These are phyloP conservation scores for Tilletiopsis washingtonensis DNA, from an alignment of 1,284 basidiomycete genomes.

Conservation along the genomic window DNA sequence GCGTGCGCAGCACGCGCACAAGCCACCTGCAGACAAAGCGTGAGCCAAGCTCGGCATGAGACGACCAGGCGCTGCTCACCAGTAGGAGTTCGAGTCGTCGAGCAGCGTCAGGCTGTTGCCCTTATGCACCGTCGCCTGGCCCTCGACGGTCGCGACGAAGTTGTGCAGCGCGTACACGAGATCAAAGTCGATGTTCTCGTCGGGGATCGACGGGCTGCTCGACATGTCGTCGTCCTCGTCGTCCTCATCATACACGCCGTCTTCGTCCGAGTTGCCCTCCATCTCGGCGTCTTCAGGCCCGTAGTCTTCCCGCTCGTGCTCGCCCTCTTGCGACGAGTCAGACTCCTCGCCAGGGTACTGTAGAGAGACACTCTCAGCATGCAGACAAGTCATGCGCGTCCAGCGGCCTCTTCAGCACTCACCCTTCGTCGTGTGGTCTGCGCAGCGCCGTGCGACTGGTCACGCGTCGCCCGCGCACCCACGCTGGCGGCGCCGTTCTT, in stretches of 20 bases:
- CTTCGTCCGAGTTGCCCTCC: slow-evolving; percentile 31
- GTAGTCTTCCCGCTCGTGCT: slow-evolving; percentile 10
- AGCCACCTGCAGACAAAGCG: slow-evolving; percentile 26
- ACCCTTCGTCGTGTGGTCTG: background rate
- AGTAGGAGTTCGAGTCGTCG: slow-evolving; percentile 47
- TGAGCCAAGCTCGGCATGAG: background rate
- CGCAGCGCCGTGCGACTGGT: slow-evolving; percentile 8
- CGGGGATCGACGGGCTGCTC: slow-evolving; percentile 45
- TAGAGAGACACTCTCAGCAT: no score
- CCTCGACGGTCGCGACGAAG: slow-evolving; percentile 46
- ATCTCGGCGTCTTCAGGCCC: slow-evolving; percentile 6
- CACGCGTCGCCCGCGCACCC: slow-evolving; percentile 21
- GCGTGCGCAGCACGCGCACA: slow-evolving; percentile 49
- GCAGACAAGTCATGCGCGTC: no score
- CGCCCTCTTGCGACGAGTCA: no score
- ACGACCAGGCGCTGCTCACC: slow-evolving; percentile 8
- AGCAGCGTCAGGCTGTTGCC: slow-evolving; percentile 45
- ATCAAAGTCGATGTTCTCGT: slow-evolving; percentile 48
- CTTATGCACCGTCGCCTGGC: slow-evolving; percentile 47
- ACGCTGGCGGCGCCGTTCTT: slow-evolving; percentile 12
- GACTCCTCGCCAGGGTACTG: slow-evolving; percentile 20
- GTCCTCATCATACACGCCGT: slow-evolving; percentile 33
- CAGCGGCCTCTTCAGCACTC: no score
- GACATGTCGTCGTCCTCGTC: slow-evolving; percentile 44
- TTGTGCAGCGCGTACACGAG: slow-evolving; percentile 47